Base-by-base conservation (phyloP, 2,329 filamentous ascomycete genomes). In the Colletotrichum brevisporum region DNA sequence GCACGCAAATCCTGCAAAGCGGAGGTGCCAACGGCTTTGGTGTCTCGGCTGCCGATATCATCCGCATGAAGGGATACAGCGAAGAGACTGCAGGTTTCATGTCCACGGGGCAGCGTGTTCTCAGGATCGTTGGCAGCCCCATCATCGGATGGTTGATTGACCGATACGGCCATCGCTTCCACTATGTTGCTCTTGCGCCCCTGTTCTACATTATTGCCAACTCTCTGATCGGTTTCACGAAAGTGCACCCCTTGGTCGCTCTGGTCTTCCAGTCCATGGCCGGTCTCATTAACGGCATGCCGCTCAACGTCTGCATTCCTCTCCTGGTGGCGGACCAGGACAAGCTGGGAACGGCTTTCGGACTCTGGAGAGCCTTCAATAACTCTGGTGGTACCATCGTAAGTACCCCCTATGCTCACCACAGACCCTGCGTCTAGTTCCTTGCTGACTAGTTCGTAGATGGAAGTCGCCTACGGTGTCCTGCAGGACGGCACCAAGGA, bases 331-430 rank as follows among this genome's bases (percentile, higher is more conserved):
- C 67, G 0, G 73, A 73, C 15, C 71, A 74, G 36, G 72, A 56
- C 18, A 74, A 73, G 24, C 54, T 74, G 6, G 72, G 73, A 4
- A 74, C 71, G n/a, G 73, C 72, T 6, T 74, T 73, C 66, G 72
- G 73, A 4, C 63, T 73, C 0, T 74, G 73, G 73, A 63, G 73
- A 26, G 72, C 69, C 0, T 74, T 74, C 15, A 74, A 74, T 18
- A 74, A 74, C 21, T 73, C 72, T 0, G 70, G 72, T 1, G 67
- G 67, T 0, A 74, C 73, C 10, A 74, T 74, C 50, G 72, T 73
- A 48, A 70, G 72, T 21, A 15, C 12, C 5, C 16, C 21, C 15
- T 5, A 43, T 47, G 36, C 1, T 13, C 2, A 1, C 3, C 5
- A 27, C 50, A n/a, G 16, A 5, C 2, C 31, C 10, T 6, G 9